phyloP scores from a whole-genome alignment of 2,329 filamentous ascomycete genomes.

The Colletotrichum cordylinicola region DNA sequence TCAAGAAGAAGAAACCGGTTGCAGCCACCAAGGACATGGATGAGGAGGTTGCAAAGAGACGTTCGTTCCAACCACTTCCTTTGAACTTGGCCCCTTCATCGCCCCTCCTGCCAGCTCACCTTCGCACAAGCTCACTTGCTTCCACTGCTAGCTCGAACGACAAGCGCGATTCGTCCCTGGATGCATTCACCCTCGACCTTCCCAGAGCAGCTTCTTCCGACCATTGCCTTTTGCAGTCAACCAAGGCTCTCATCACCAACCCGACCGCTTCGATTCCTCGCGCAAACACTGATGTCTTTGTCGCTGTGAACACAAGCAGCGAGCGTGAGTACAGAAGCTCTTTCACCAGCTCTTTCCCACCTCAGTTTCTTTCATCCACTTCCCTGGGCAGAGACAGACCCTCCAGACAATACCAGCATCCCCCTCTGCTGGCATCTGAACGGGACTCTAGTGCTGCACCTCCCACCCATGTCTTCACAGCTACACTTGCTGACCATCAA shows the following conservation, averaged over 20 bases:
- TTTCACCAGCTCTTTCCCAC: background rate
- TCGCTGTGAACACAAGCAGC: background rate
- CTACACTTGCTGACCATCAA: background rate
- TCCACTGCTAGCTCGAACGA: background rate
- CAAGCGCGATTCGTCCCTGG: background rate
- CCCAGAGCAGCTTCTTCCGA: background rate
- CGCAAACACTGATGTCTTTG: background rate
- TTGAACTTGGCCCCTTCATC: constrained; percentile 9
- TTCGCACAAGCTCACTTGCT: background rate
- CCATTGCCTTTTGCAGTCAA: background rate
- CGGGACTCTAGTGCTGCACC: background rate
- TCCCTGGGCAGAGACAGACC: background rate
- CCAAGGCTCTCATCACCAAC: background rate
- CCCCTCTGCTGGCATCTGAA: background rate
- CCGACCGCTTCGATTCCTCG: background rate
- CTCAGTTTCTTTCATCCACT: background rate
- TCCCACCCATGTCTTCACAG: background rate
- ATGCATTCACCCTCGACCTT: background rate
- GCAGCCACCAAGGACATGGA: background rate
- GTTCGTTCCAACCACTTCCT: constrained; percentile 7
- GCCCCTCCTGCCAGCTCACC: constrained; percentile 2
- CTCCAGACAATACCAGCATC: background rate
- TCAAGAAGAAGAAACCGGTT: background rate
- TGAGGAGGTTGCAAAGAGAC: background rate
- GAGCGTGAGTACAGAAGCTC: background rate